These are phyloP conservation scores for Solanum pinnatisectum DNA, from an alignment of 257 asterid species.

Conservation along the genomic window DNA sequence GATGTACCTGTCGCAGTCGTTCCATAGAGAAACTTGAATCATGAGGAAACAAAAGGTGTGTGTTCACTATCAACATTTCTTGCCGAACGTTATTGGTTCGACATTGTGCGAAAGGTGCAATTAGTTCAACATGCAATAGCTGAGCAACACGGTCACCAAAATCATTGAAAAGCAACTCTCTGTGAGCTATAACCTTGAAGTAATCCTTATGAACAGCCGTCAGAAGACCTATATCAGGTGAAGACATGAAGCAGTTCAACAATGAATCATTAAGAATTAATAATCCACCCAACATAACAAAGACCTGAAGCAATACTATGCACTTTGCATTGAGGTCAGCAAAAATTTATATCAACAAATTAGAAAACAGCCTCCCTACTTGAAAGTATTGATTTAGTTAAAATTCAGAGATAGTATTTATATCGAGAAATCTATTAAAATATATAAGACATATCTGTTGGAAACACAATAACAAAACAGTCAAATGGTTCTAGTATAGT, in stretches of 20 bases:
- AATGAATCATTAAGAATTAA: not conserved
- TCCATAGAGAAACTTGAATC: conserved; percentile 88
- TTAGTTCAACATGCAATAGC: conserved; percentile 75
- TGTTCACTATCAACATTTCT: conserved; percentile 91
- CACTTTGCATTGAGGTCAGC: not conserved
- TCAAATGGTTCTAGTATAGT: not conserved
- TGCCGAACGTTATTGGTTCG: conserved; percentile 43
- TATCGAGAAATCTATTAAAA: not conserved
- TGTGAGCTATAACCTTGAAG: conserved; percentile 68
- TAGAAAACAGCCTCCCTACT: not conserved
- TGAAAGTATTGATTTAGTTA: not conserved
- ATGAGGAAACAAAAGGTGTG: conserved; percentile 91
- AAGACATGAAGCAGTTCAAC: not conserved
- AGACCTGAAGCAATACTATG: not conserved
- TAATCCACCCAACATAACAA: not conserved
- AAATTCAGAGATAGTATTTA: not conserved
- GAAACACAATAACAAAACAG: not conserved
- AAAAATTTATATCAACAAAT: not conserved
- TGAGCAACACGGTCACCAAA: conserved; percentile 99
- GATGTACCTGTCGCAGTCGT: conserved; percentile 83
- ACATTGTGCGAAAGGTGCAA: conserved; percentile 45
- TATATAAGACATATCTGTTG: not conserved
- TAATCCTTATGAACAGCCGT: conserved; percentile 87
- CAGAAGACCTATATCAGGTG: conserved; percentile 49
- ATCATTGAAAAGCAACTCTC: conserved; percentile 88